Percentiles rank a stretch among this genome's conserved stretches.
Conservation (phyloP, 805 yeast genomes). For the Ogataea chonburiensis region DNA sequence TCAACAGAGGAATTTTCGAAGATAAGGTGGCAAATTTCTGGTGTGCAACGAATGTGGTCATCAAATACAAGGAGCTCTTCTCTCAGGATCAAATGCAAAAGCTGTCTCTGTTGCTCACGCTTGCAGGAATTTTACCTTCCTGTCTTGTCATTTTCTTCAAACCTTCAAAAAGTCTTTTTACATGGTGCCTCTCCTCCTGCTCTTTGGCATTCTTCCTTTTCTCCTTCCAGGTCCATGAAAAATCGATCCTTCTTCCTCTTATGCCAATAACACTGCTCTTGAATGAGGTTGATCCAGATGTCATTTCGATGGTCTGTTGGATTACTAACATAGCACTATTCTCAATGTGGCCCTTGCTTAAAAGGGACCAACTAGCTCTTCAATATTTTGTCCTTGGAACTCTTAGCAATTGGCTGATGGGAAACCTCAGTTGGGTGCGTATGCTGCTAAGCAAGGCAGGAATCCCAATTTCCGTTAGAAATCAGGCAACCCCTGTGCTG, state of each 20-base stretch:
- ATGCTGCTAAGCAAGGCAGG: conserved; percentile 32
- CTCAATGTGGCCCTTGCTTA: conserved; percentile 84
- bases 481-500: conserved; percentile 36
- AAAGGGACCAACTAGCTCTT: conserved; percentile 67
- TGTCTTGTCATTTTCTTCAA: conserved; percentile 48
- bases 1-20: conserved; percentile 90
- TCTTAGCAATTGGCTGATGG: conserved; percentile 77
- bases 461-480: conserved; percentile 27
- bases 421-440: conserved; percentile 56
- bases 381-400: conserved; percentile 67
- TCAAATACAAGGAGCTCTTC: conserved; percentile 65
- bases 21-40: conserved; percentile 97
- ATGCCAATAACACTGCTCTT: conserved; percentile 75
- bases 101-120: conserved; percentile 53
- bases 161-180: conserved; percentile 49
- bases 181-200: conserved; percentile 78
- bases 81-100: conserved; percentile 56
- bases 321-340: conserved; percentile 79
- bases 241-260: conserved; percentile 83
- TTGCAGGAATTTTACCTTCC: conserved; percentile 54
- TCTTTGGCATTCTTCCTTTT: conserved; percentile 88
- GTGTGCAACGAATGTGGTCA: conserved; percentile 84
- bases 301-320: conserved; percentile 81
- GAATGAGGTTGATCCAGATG: conserved; percentile 53
- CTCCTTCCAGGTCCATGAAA: conserved; percentile 96